These are phyloP conservation scores for Talaromyces sp. DNA, from an alignment of 2,329 filamentous ascomycete species.

Conservation along the genomic window DNA sequence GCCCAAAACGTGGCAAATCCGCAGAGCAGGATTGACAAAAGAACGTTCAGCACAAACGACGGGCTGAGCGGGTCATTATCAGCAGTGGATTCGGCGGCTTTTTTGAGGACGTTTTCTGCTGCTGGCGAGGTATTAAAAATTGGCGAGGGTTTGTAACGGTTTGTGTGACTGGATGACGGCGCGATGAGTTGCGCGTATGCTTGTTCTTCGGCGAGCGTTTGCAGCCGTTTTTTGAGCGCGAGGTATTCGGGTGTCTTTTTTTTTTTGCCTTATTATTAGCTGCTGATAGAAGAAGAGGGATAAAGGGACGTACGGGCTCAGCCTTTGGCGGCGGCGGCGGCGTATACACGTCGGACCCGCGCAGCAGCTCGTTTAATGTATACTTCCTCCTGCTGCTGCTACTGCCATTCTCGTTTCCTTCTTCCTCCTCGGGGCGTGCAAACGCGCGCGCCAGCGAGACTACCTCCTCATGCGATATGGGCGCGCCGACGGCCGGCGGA, in stretches of 20 bases:
- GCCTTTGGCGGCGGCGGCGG: slow-evolving; percentile 76
- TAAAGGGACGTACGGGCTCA: slow-evolving; percentile 68
- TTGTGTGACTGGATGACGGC: slow-evolving; percentile 50
- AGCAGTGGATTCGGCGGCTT: slow-evolving; percentile 34
- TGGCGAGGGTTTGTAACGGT: slow-evolving; percentile 47
- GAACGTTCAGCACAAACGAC: slow-evolving; percentile 76
- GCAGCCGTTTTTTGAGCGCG: slow-evolving; percentile 78
- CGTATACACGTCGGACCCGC: slow-evolving; percentile 65
- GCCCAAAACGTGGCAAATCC: slow-evolving; percentile 43
- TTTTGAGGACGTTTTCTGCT: background rate
- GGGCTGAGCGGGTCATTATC: slow-evolving; percentile 34
- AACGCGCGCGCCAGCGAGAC: slow-evolving; percentile 31
- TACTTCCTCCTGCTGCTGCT: no score
- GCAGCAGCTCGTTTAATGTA: slow-evolving; percentile 65
- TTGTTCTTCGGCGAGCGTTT: slow-evolving; percentile 73
- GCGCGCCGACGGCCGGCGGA: slow-evolving; percentile 20
- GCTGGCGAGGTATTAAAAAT: slow-evolving; percentile 38
- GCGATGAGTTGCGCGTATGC: slow-evolving; percentile 77
- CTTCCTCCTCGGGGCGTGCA: background rate
- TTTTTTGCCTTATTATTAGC: background rate
- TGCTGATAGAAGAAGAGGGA: background rate
- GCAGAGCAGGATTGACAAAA: slow-evolving; percentile 76
- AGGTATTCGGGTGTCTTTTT: slow-evolving; percentile 62
- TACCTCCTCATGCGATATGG: slow-evolving; percentile 39
- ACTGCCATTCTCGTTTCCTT: background rate